Percentiles rank a stretch among this genome's conserved stretches.
phyloP scores from a whole-genome alignment of 371 early-diverging fungal genomes.

The Mucor plumbeus region DNA sequence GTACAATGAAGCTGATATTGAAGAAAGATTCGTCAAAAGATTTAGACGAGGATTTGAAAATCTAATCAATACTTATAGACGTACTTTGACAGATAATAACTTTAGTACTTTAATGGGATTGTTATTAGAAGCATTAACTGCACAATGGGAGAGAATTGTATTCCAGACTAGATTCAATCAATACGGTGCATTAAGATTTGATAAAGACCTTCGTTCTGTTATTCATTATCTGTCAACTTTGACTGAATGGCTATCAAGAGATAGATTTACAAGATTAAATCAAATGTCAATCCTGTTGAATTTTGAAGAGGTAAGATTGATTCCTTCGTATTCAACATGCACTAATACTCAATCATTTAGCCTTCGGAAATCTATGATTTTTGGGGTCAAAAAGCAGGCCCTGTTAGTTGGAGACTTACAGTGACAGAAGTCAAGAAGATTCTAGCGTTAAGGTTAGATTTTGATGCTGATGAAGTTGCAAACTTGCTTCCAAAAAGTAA shows the following conservation, averaged over 20 bases:
- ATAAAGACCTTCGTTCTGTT: constrained; percentile 85
- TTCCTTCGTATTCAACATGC: background rate
- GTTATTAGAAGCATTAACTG: constrained; percentile 66
- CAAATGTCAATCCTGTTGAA: constrained; percentile 84
- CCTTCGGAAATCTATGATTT: constrained; percentile 73
- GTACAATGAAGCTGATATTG: constrained; percentile 82
- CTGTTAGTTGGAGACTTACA: constrained; percentile 69
- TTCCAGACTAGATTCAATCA: constrained; percentile 85
- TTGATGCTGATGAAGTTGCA: constrained; percentile 32
- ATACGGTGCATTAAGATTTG: constrained; percentile 84
- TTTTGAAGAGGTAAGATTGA: constrained; percentile 65
- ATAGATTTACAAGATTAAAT: constrained; percentile 77
- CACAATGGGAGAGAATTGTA: constrained; percentile 90
- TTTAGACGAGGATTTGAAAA: constrained; percentile 71
- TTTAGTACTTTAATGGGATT: constrained; percentile 65
- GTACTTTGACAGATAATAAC: constrained; percentile 73
- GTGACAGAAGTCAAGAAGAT: constrained; percentile 68
- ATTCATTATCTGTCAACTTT: constrained; percentile 70
- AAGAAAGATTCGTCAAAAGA: constrained; percentile 79
- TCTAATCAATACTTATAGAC: constrained; percentile 49
- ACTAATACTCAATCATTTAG: constrained; percentile 20
- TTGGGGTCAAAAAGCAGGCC: constrained; percentile 70
- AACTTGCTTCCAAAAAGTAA: constrained; percentile 24
- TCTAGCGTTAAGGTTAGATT: constrained; percentile 46
- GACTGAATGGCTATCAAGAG: constrained; percentile 71